A percentile compares a stretch with the other conserved stretches of the same genome.
Evolutionary conservation across 352 stramenopile species (phyloP).

Genomic region (Saprolegnia diclina): DNA sequence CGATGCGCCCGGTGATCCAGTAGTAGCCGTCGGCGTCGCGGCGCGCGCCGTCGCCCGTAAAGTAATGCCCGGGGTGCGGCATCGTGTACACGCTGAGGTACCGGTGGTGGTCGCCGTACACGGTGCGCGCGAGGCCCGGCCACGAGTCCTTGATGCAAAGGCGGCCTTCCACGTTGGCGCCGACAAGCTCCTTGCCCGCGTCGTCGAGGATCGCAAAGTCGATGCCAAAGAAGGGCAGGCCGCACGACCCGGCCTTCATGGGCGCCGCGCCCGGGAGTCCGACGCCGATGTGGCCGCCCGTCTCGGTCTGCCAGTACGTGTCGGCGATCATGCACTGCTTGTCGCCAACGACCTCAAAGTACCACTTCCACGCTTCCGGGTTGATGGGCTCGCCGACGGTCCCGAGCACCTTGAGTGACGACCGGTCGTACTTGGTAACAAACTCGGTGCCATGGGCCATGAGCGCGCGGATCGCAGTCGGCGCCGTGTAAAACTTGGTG

Average conservation of each 20-base stretch:
- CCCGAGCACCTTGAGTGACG: constrained; percentile 91
- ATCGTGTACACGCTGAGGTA: constrained; percentile 96
- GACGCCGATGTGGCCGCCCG: constrained; percentile 88
- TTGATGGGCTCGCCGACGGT: constrained; percentile 99
- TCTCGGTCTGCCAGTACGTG: constrained; percentile 99
- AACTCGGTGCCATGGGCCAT: constrained; percentile 94
- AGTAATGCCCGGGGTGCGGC: constrained; percentile 97
- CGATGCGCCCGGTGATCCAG: constrained; percentile 98
- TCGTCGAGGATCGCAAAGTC: constrained; percentile 82
- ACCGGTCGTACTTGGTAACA: constrained; percentile 93
- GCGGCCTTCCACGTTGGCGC: constrained; percentile 87
- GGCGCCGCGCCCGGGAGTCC: constrained; percentile 88
- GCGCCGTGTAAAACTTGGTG: constrained; percentile 92
- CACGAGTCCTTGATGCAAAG: constrained; percentile 94
- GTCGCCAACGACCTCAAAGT: constrained; percentile 87
- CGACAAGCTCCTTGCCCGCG: constrained; percentile 85
- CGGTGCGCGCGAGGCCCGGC: constrained; percentile 95
- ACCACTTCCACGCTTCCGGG: constrained; percentile 92
- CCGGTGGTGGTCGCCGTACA: constrained; percentile 91
- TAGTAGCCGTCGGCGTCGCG: constrained; percentile 95
- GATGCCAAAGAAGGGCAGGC: constrained; percentile 95
- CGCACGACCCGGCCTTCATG: constrained; percentile 91
- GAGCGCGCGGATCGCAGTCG: constrained; percentile 96
- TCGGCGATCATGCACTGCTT: constrained; percentile 89
- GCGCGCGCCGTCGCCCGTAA: constrained; percentile 86